These are phyloP conservation scores for Erysiphe pulchra DNA, from an alignment of 2,329 filamentous ascomycete species.

Conservation along the genomic window DNA sequence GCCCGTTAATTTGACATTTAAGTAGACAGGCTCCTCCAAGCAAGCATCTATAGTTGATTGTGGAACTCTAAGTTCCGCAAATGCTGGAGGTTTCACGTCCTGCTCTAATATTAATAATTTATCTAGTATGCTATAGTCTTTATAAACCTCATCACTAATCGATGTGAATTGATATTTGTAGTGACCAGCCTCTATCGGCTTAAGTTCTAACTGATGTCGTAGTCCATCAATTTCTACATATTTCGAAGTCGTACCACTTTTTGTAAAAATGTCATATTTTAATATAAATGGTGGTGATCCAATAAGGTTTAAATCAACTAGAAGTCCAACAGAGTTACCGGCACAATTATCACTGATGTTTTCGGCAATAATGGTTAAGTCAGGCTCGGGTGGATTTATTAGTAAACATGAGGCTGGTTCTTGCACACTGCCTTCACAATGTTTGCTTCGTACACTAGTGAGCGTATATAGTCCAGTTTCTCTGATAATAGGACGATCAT, in stretches of 20 bases:
- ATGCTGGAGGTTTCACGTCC: conserved; percentile 77
- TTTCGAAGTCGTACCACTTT: conserved; percentile 20
- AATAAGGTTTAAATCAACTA: conserved; percentile 69
- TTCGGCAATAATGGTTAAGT: conserved; percentile 45
- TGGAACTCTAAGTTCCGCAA: conserved; percentile 39
- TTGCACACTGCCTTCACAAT: conserved; percentile 66
- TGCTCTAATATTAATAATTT: conserved; percentile 47
- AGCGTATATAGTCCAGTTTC: conserved; percentile 71
- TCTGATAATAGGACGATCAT: conserved; percentile 41
- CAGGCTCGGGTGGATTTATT: conserved; percentile 72
- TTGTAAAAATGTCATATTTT: conserved; percentile 44
- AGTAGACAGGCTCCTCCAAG: conserved; percentile 53
- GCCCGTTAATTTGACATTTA: conserved; percentile 51
- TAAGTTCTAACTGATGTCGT: conserved; percentile 62
- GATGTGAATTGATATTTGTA: conserved; percentile 70
- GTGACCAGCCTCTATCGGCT: conserved; percentile 54
- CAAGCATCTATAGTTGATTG: conserved; percentile 39
- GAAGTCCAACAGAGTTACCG: conserved; percentile 72
- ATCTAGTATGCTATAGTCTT: conserved; percentile 32
- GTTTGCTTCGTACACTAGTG: conserved; percentile 51
- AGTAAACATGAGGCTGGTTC: conserved; percentile 88
- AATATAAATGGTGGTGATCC: conserved; percentile 84
- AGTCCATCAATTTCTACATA: conserved; percentile 37
- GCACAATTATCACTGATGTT: conserved; percentile 88
- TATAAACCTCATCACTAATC: conserved; percentile 65